Conservation (phyloP, 192 early-diverging fungal genomes). For the Entomortierella beljakovae region DNA sequence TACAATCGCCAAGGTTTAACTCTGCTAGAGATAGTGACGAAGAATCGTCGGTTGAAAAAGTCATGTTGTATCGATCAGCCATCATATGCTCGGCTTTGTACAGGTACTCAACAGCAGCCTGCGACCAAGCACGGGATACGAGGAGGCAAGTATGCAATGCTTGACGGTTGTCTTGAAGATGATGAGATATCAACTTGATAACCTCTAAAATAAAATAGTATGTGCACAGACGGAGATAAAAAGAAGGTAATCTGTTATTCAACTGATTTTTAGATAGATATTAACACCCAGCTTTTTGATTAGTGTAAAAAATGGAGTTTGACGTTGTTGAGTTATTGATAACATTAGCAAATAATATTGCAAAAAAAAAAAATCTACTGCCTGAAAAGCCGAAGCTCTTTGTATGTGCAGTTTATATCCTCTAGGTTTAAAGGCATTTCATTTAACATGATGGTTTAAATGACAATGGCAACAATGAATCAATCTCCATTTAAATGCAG, state of each 20-base stretch:
- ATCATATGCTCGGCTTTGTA: slow-evolving; percentile 53
- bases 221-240: not conserved
- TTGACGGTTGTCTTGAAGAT: slow-evolving; percentile 22
- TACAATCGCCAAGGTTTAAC: not conserved
- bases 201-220: slow-evolving; percentile 14
- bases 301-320: no score
- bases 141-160: slow-evolving; percentile 44
- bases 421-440: no score
- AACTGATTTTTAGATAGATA: no score
- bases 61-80: slow-evolving; percentile 5
- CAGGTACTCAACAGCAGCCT: slow-evolving; percentile 46
- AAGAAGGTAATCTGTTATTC: not conserved
- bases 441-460: no score
- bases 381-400: no score
- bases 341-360: no score
- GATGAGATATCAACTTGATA: slow-evolving; percentile 13
- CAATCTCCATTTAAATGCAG: not conserved
- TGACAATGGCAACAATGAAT: not conserved
- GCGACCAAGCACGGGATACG: slow-evolving; percentile 44
- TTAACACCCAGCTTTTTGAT: no score
- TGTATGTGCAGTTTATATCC: no score
- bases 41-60: not conserved
- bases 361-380: no score
- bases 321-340: no score
- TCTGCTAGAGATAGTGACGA: not conserved